These are phyloP conservation scores for Geotrichum candidum DNA, from an alignment of 1,139 yeast species.

Conservation along the genomic window DNA sequence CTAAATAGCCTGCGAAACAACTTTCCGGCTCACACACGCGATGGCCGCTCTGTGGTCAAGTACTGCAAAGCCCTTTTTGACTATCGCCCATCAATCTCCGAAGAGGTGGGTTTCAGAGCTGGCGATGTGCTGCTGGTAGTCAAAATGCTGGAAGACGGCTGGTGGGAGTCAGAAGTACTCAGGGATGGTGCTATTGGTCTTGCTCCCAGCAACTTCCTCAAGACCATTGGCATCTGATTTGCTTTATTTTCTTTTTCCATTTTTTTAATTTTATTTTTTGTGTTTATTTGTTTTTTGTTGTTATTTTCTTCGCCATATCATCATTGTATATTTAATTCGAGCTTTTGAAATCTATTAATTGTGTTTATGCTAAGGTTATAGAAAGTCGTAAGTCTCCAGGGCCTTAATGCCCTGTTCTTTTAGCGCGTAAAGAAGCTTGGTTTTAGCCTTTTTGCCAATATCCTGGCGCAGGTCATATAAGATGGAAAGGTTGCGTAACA, in stretches of 20 bases:
- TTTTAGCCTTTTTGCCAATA: constrained; percentile 18
- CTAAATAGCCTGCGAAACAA: background rate
- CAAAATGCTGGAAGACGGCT: constrained; percentile 77
- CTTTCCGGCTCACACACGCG: constrained; percentile 39
- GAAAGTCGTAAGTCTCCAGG: constrained; percentile 16
- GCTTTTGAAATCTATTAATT: background rate
- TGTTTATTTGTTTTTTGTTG: background rate
- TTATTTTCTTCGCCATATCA: background rate
- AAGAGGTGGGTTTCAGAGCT: constrained; percentile 67
- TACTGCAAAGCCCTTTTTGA: constrained; percentile 66
- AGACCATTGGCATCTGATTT: constrained; percentile 11
- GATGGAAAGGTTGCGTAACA: constrained; percentile 28
- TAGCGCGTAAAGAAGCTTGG: constrained; percentile 4
- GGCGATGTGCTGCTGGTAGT: constrained; percentile 68
- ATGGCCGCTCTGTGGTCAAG: constrained; percentile 47
- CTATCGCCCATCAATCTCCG: constrained; percentile 72
- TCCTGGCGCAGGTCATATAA: constrained; percentile 30
- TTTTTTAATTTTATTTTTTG: background rate
- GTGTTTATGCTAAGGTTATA: background rate
- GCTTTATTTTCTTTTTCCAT: background rate
- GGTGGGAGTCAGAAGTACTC: constrained; percentile 80
- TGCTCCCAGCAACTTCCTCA: constrained; percentile 69
- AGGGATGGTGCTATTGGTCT: constrained; percentile 54
- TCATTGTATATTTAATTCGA: background rate
- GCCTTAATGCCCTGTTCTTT: constrained; percentile 14